phyloP scores from a whole-genome alignment of 2,329 filamentous ascomycete genomes.

The Thermothelomyces thermophilus region DNA sequence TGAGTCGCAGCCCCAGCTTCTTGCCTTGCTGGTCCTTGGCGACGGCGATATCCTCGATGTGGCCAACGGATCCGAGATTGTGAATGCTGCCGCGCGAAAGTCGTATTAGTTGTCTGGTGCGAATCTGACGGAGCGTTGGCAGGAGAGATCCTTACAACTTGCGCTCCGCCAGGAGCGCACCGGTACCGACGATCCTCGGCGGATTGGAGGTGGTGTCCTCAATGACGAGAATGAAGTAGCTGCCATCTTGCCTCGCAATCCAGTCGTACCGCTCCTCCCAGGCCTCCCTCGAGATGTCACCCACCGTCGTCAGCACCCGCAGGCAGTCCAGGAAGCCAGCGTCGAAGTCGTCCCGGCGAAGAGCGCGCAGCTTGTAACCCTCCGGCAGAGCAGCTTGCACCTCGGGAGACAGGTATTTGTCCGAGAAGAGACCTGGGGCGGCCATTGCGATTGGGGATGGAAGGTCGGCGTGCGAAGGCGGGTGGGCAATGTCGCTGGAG shows the following conservation, averaged over 20 bases:
- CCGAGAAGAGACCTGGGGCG: constrained; percentile 65
- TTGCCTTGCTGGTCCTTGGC: constrained; percentile 94
- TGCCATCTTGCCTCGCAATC: constrained; percentile 65
- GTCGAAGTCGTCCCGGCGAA: constrained; percentile 70
- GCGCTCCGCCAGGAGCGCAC: constrained; percentile 82
- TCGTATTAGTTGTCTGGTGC: constrained; percentile 5
- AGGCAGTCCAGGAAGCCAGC: constrained; percentile 86
- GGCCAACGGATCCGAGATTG: constrained; percentile 74
- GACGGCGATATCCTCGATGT: constrained; percentile 97
- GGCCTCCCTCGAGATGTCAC: constrained; percentile 68
- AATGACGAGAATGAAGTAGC: constrained; percentile 83
- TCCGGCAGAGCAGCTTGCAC: constrained; percentile 68
- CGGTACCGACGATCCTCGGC: constrained; percentile 75
- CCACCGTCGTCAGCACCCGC: constrained; percentile 85
- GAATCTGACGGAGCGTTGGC: background rate
- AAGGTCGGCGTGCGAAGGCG: constrained; percentile 7
- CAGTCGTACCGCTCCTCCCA: constrained; percentile 79
- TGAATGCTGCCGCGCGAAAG: constrained; percentile 55
- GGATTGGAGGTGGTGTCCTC: constrained; percentile 57
- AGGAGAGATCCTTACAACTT: constrained; percentile 63
- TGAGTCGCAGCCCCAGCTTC: constrained; percentile 86
- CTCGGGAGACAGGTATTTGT: constrained; percentile 67
- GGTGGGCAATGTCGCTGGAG: constrained; percentile 1
- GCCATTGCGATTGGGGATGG: constrained; percentile 26
- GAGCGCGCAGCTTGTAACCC: constrained; percentile 75